Base-by-base conservation (phyloP, 2,329 filamentous ascomycete genomes). In the Furcasterigmium sp. region DNA sequence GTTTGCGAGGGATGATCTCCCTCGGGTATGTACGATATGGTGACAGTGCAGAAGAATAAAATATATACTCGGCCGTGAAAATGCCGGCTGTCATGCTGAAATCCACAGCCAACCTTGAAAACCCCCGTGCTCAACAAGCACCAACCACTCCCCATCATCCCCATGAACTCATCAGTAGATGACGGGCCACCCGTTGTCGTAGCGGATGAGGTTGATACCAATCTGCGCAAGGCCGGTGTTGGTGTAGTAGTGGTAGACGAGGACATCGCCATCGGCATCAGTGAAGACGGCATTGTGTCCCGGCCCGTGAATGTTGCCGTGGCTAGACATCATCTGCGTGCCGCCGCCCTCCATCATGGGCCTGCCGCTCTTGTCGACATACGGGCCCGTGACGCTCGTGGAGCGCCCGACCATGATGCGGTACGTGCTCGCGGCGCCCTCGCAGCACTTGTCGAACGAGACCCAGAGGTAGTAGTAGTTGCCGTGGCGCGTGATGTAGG, bases 381-480 rank as follows among this genome's bases (percentile, higher is more conserved):
- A 60, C 1, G 58, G 58, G 2, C 58, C 58, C 1, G 53, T 53
- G 5, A 60, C 42, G 38, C 49, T 59, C 29, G 39, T 55, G 8
- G 58, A 60, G 0, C 58, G 57, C 6, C 58, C 58, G n/a, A 60
- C 58, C 58, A 60, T 60, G 39, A 55, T 50, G 10, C 58, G 55
- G 36, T 60, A 60, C 0, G 58, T 60, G 51, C 57, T 60, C 2
- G 47, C 40, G 11, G 56, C 56, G 18, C 58, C 58, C 5, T 48
- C 32, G 19, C 58, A 61, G 51, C 58, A 61, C 30, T 44, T 53
- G 41, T 61, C 58, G 13, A 61, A 61, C 0, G 58, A 58, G 2
- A 55, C 53, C 56, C 56, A 61, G n/a, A 60, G 55, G 41, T 60
- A 61, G 48, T 60, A 61, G 37, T 51, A 60, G 45, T 48, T 52